These are phyloP conservation scores for Saccharomyces uvarum DNA, from an alignment of 1,139 yeast species.

Conservation along the genomic window DNA sequence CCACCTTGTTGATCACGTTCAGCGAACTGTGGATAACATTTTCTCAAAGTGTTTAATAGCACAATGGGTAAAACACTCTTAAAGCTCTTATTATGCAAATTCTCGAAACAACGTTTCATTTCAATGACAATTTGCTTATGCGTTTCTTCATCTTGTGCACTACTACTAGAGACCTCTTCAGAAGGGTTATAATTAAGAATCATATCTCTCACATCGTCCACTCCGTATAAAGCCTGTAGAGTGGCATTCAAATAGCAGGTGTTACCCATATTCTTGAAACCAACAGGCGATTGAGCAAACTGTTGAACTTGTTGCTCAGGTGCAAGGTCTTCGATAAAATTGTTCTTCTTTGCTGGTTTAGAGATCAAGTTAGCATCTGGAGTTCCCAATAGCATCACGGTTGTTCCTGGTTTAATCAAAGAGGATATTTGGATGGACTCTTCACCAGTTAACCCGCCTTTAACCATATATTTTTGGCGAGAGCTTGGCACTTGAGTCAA, in stretches of 20 bases:
- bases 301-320: constrained; percentile 32
- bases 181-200: constrained; percentile 22
- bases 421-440: constrained; percentile 34
- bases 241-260: constrained; percentile 93
- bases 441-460: constrained; percentile 78
- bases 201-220: constrained; percentile 34
- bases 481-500: constrained; percentile 75
- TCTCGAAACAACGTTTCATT: constrained; percentile 34
- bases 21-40: constrained; percentile 78
- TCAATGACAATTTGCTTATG: constrained; percentile 35
- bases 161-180: constrained; percentile 6
- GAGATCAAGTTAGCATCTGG: constrained; percentile 63
- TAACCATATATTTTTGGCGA: constrained; percentile 82
- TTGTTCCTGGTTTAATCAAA: constrained; percentile 52
- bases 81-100: constrained; percentile 39
- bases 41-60: constrained; percentile 56
- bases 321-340: constrained; percentile 65
- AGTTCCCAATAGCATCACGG: constrained; percentile 86
- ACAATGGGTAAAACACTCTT: constrained; percentile 51
- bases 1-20: constrained; percentile 62
- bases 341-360: constrained; percentile 48
- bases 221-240: constrained; percentile 66
- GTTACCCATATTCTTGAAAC: constrained; percentile 81
- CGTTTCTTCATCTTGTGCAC: constrained; percentile 28
- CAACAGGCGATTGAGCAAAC: constrained; percentile 58